phyloP scores from a whole-genome alignment of 1,139 yeast species.

The Sugiyamaella sp. region DNA sequence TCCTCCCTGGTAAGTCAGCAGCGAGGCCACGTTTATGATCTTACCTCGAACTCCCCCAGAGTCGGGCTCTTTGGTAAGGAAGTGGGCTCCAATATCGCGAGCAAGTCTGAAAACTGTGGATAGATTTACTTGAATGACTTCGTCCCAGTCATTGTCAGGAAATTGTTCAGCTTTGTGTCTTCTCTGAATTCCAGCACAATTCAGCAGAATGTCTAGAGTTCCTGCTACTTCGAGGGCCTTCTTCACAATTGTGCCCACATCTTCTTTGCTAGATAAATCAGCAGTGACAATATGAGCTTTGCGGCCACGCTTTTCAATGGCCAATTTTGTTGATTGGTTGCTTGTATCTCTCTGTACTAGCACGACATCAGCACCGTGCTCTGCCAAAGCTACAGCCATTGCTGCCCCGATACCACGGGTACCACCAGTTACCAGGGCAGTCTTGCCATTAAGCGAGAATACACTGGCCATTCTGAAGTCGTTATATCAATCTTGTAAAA shows the following conservation, averaged over 20 bases:
- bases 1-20: constrained; percentile 51
- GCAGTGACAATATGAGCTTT: constrained; percentile 37
- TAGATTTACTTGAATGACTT: constrained; percentile 55
- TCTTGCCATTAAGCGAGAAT: constrained; percentile 48
- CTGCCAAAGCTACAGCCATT: constrained; percentile 48
- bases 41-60: constrained; percentile 58
- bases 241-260: constrained; percentile 40
- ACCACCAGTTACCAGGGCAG: constrained; percentile 50
- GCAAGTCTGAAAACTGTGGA: constrained; percentile 52
- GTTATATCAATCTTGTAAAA: not conserved
- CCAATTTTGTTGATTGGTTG: constrained; percentile 28
- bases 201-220: constrained; percentile 53
- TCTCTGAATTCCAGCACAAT: constrained; percentile 57
- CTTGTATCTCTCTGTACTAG: constrained; percentile 39
- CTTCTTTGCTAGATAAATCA: constrained; percentile 37
- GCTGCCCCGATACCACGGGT: constrained; percentile 50
- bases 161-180: constrained; percentile 46
- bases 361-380: constrained; percentile 49
- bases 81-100: constrained; percentile 51
- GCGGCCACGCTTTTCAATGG: constrained; percentile 36
- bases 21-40: constrained; percentile 64
- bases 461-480: constrained; percentile 18
- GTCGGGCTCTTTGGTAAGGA: constrained; percentile 41
- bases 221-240: constrained; percentile 42
- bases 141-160: constrained; percentile 48